Evolutionary conservation across 2,329 filamentous ascomycete species (phyloP), one percentile per base, ranked within the genome.

Genomic region (Cytospora leucostoma): DNA sequence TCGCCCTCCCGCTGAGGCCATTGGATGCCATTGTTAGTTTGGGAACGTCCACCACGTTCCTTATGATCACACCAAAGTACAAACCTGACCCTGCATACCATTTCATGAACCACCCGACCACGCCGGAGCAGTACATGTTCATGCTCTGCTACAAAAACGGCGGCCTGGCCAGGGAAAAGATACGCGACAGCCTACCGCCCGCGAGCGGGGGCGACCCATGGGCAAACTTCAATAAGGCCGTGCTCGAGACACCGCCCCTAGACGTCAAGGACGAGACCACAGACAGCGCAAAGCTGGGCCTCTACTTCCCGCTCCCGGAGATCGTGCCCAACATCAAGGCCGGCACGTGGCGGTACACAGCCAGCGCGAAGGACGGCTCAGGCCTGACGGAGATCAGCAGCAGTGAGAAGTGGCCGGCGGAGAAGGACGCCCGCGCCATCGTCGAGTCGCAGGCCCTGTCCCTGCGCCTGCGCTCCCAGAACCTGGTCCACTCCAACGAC

Each of bases 81-180:
- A 89, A 89, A 74, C 92, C 95, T 2, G 89, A 97, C 72, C 91
- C 92, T 3, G 86, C 90, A 7, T 97, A 97, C 73, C 95, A 99
- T 80, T 97, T 98, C 82, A 96, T 98, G 85, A 97, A 97, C 80
- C 93, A 98, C 76, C 95, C 95, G 1, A 95, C 93, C 52, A 96
- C 92, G 0, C 80, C 88, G 0, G 92, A 91, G 1, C 85, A 97
- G 65, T 97, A 96, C 84, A 98, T 99, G 95, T 98, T 99, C 78
- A 99, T 99, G 95, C 87, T 99, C 40, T 99, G 95, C 83, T 99
- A 98, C 82, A 98, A 98, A 79, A 99, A 99, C 77, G 95, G 95
- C 69, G 93, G 93, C 2, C 86, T 98, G 1, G 94, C 95, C 2
- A 90, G 95, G 52, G 95, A 99, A 74, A 88, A 91, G 71, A 86